phyloP scores from a whole-genome alignment of 768 basidiomycete genomes.

The Leccinellum luteum region DNA sequence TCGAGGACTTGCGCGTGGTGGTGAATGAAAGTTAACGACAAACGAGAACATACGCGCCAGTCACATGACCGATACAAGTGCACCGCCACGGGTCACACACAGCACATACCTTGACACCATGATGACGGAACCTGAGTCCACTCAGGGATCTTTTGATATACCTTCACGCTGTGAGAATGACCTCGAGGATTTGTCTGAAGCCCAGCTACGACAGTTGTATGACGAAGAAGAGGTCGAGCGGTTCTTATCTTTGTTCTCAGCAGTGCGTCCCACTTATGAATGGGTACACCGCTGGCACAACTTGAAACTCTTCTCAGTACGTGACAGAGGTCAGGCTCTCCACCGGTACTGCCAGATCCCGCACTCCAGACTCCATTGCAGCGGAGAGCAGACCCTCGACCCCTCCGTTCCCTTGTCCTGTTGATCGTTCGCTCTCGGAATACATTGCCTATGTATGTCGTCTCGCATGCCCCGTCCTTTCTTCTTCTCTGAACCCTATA shows the following conservation, averaged over 20 bases:
- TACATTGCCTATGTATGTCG: conserved; percentile 24
- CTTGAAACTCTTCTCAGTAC: conserved; percentile 38
- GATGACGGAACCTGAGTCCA: conserved; percentile 14
- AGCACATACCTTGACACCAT: conserved; percentile 8
- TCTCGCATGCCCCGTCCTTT: conserved; percentile 4
- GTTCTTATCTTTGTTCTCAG: conserved; percentile 59
- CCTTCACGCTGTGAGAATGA: not conserved
- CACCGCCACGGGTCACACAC: not conserved
- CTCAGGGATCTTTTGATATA: not conserved
- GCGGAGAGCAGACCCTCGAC: not conserved
- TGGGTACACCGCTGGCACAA: not conserved
- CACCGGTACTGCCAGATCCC: conserved; percentile 22
- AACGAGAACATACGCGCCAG: conserved; percentile 26
- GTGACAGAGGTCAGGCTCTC: conserved; percentile 54
- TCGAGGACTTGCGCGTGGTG: not conserved
- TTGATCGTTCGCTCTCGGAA: conserved; percentile 26
- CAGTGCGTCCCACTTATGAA: conserved; percentile 38
- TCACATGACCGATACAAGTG: conserved; percentile 25
- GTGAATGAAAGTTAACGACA: not conserved
- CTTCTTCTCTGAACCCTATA: conserved; percentile 17
- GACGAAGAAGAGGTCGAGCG: conserved; percentile 64
- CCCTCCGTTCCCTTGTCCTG: conserved; percentile 4
- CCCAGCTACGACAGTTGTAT: conserved; percentile 54
- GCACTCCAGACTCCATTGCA: not conserved
- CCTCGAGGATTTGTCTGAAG: conserved; percentile 42